Base-by-base conservation (phyloP, 2,329 filamentous ascomycete species). In the Dryadomyces quercus-mongolicae region DNA sequence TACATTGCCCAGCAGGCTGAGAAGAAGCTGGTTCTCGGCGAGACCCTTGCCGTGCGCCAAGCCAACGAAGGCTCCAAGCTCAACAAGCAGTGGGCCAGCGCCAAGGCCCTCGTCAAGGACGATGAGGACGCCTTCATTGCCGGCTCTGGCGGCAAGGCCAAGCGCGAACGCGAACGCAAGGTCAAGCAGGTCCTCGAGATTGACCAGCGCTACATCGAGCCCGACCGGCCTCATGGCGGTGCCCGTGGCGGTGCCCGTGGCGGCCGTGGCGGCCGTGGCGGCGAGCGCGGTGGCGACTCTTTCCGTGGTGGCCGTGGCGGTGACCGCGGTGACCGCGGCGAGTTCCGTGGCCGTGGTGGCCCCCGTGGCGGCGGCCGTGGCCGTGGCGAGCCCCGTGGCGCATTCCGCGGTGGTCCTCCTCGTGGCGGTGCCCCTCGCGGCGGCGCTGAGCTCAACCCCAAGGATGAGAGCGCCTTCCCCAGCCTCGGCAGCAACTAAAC, bases 51-150 rank as follows among this genome's bases (percentile, higher is more conserved):
- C 66, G 78, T 89, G 67, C 92, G 93, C 75, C 84, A 90, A 77
- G 76, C 92, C 71, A 96, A 97, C 78, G 91, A 96, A 77, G 91
- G 91, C 66, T 80, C 77, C 76, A 88, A 89, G 77, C 68, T 75
- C 65, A 84, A 90, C 78, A 92, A 93, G 82, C 93, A 96, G 81
- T 95, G 91, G 88, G 87, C 86, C 65, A 77, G 80, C 65, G 90
- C 89, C 69, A 94, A 91, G 77, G 67, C 78, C 56, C 74, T 86
- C 55, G 68, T 73, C 67, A 85, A 85, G 70, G 75, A 82, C 20
- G 79, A 82, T 13, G 78, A 80, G 54, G 83, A 89, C 64, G 82
- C 86, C 63, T 96, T 88, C 81, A 85, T 95, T 67, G 73, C 85
- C 65, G 83, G 78, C 63, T 71, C 78, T 61, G 77, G 75, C 59